Conservation (phyloP, 441 rosid genomes). For the Populus hybrid region DNA sequence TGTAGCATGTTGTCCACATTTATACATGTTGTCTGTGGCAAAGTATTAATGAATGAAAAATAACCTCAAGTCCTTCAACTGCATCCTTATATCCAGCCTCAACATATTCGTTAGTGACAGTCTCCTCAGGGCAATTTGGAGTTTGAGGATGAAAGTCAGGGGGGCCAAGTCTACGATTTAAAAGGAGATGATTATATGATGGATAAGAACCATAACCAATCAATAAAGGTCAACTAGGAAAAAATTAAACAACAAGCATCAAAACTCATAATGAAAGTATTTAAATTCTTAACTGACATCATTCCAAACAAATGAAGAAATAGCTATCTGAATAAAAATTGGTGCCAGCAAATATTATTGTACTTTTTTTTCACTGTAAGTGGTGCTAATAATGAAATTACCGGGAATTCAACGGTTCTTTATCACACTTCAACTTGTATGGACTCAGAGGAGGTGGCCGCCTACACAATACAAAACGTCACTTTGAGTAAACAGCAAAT, state of each 20-base stretch:
- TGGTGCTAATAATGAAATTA: constrained; percentile 28
- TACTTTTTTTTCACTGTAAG: background rate
- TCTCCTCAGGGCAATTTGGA: constrained; percentile 90
- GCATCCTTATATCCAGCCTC: constrained; percentile 89
- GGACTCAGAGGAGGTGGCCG: constrained; percentile 62
- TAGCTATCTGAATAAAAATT: background rate
- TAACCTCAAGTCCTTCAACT: constrained; percentile 95
- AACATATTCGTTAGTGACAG: constrained; percentile 77
- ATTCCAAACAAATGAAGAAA: constrained; percentile 3
- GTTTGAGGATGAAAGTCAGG: constrained; percentile 95
- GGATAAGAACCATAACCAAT: constrained; percentile 17
- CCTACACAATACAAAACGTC: constrained; percentile 43
- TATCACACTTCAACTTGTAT: constrained; percentile 94
- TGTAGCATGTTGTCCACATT: constrained; percentile 11
- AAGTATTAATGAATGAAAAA: background rate
- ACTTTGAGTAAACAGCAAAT: constrained; percentile 1
- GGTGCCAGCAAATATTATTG: background rate
- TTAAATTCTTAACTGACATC: constrained; percentile 8
- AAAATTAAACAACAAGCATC: constrained; percentile 16
- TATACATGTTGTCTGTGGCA: constrained; percentile 1
- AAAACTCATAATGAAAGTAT: background rate
- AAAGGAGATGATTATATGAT: constrained; percentile 8
- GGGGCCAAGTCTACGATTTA: constrained; percentile 73
- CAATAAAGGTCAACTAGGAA: constrained; percentile 12
- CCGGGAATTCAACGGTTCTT: constrained; percentile 84